phyloP scores from a whole-genome alignment of 1,284 basidiomycete genomes.

The Boletellus deceptivus region DNA sequence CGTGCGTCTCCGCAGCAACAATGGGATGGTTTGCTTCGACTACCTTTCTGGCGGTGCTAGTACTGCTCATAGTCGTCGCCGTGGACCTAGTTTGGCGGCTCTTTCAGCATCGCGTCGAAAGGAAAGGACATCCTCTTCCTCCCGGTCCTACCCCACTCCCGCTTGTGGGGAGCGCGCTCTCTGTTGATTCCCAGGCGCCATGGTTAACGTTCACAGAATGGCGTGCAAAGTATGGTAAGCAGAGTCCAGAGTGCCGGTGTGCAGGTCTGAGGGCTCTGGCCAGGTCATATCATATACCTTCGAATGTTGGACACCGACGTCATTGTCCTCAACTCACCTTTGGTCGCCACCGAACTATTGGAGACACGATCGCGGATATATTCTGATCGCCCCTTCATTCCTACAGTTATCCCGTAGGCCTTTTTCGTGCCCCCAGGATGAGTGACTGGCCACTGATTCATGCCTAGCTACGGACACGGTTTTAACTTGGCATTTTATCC shows the following conservation, averaged over 20 bases:
- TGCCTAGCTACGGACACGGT: background rate
- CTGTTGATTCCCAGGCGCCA: background rate
- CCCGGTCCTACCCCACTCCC: background rate
- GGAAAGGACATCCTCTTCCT: background rate
- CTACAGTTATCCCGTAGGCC: conserved; percentile 2
- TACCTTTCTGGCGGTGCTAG: no score
- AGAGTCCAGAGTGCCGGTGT: background rate
- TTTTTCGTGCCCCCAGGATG: background rate
- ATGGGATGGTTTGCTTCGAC: no score
- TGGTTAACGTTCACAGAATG: background rate
- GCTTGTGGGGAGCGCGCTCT: background rate
- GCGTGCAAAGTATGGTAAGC: background rate
- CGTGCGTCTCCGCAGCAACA: no score
- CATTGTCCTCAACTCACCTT: background rate
- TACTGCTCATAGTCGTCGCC: no score
- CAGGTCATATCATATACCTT: background rate
- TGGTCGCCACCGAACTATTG: background rate
- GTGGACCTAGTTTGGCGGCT: no score
- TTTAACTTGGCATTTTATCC: background rate
- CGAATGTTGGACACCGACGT: background rate
- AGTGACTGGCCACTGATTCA: background rate
- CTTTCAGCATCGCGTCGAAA: no score
- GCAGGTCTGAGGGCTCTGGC: background rate
- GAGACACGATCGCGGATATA: conserved; percentile 8
- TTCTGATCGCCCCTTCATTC: conserved; percentile 5